Conservation (phyloP, 1,284 basidiomycete genomes). For the Leccinum ponderosum region DNA sequence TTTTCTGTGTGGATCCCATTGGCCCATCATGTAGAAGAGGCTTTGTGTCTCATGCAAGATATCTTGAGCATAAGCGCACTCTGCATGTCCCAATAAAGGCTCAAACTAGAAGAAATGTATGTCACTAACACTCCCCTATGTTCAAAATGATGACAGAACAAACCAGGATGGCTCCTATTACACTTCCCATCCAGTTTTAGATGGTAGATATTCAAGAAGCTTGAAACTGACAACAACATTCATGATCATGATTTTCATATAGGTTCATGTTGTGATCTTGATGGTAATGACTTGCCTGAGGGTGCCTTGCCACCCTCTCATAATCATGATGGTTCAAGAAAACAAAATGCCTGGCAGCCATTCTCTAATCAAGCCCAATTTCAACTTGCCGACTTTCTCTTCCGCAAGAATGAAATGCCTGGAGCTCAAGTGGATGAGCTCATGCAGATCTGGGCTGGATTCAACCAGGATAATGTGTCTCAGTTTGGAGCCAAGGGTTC, state of each 20-base stretch:
- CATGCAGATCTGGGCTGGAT: not conserved
- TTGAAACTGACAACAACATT: not conserved
- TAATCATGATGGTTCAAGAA: not conserved
- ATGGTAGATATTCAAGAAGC: not conserved
- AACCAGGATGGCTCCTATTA: not conserved
- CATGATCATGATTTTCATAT: not conserved
- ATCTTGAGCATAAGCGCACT: not conserved
- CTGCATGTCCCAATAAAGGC: not conserved
- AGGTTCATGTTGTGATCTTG: not conserved
- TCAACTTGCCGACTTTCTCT: not conserved
- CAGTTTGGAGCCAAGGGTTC: too few relatives aligned
- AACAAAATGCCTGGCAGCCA: not conserved
- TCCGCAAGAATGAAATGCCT: not conserved
- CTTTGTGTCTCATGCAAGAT: not conserved
- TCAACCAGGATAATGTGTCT: not conserved
- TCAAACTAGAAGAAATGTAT: not conserved
- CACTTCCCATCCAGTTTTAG: not conserved
- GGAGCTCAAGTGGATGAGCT: not conserved
- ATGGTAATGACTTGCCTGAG: not conserved
- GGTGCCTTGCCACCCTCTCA: not conserved
- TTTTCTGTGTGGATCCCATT: not conserved
- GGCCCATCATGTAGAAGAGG: not conserved
- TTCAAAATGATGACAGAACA: not conserved
- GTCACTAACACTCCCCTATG: not conserved
- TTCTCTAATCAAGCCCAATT: not conserved